Evolutionary conservation across 345 rosid species (phyloP), one percentile per base, ranked within the genome.

Genomic region (Eutrema heterophyllum): DNA sequence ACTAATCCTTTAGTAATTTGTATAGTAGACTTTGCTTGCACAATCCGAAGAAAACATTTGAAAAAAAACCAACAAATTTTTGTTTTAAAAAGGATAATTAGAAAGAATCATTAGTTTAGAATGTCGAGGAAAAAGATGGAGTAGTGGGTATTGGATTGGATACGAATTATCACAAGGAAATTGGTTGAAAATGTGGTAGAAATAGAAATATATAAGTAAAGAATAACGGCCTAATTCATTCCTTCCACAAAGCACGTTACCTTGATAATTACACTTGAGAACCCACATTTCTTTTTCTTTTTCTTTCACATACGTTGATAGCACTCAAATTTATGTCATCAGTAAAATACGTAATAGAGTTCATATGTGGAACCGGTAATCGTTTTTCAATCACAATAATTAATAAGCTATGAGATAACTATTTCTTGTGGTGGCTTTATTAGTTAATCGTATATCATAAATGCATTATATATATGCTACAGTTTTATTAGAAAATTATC

Each of bases 191-290:
- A 58, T 67, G 61, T 8, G 21, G 11, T 27, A 71, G 57, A 38
- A 59, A 48, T 10, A 48, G 4, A 36, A 39, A n/a, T n/a, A 15
- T 24, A 38, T 13, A 46, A 30, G 32, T 66, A 49, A 44, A 73
- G 45, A 57, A 76, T 33, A n/a, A 68, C 24, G 27, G 58, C 46
- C 70, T 49, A 62, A 44, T 44, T 44, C 38, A 33, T 60, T 68
- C 56, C 54, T 4, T n/a, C n/a, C n/a, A n/a, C n/a, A n/a, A n/a
- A n/a, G n/a, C n/a, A n/a, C n/a, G n/a, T n/a, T n/a, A n/a, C n/a
- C n/a, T n/a, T n/a, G n/a, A n/a, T n/a, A n/a, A n/a, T 69, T 76
- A 76, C 74, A 60, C 64, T 9, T 9, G 53, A 57, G 9, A 44
- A 38, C 7, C 43, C n/a, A 35, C 64, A 44, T 33, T n/a, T n/a